Evolutionary conservation across 1,139 yeast genomes (phyloP), one percentile per base, ranked within the genome.

Genomic region (Arxiozyma slooffiae): DNA sequence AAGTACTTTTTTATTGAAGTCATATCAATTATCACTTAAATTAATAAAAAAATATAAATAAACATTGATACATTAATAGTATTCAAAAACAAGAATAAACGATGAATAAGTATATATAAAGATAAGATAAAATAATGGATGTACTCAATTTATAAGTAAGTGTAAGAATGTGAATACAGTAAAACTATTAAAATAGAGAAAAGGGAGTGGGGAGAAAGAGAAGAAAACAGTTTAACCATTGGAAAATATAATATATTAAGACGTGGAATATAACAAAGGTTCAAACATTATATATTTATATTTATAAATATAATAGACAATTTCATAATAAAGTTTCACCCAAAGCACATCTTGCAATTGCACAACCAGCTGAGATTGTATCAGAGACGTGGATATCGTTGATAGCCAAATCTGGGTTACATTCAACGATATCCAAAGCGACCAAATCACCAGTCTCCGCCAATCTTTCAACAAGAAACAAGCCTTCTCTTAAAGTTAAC

Each of bases 391-490:
- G 94, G 50, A 74, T 73, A 56, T 87, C 95, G 52, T 79, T 76
- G 38, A 80, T 81, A n/a, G 94, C 97, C 60, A 92, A 76, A 54
- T 80, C 77, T 47, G 98, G 98, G 71, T 92, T 92, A 58, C 90
- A 85, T 70, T 92, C 98, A 38, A 92, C 97, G 48, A 92, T 80
- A 67, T 92, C 98, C 70, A 92, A 73, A 22, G 95, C 90, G 17
- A 83, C 82, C 57, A 92, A 78, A 60, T 83, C 80, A 34, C 96
- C 96, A 40, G 95, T 80, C 63, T 81, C 88, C 11, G 97, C 96
- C 44, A 90, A 73, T 57, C 94, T 94, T 71, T 92, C 98, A 54
- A 92, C 94, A 50, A 92, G 71, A 67, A 85, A 92, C 65, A 94
- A 78, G 46, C 96, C 97, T 71, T 92, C 98, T 72, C 98, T 79